A percentile compares a stretch with the other conserved stretches of the same genome.
Evolutionary conservation across 495 filamentous ascomycete genomes (phyloP).

Genomic region (Rhizodiscina lignyota): DNA sequence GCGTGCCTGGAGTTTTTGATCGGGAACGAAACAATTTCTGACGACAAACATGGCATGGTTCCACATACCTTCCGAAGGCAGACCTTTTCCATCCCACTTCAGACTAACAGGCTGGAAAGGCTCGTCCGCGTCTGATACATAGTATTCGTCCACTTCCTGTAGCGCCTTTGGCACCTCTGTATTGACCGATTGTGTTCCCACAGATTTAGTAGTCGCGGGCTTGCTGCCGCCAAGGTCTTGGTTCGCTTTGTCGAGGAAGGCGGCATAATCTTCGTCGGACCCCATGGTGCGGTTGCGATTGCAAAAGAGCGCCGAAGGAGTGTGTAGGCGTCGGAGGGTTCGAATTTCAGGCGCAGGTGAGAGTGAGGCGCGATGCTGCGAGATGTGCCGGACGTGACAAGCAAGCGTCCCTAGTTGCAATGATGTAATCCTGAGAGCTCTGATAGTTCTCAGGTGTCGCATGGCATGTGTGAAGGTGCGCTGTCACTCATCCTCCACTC

Average conservation of each 20-base stretch:
- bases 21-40: neutral
- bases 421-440: no score
- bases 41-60: neutral
- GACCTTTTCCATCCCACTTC: conserved; percentile 33
- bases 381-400: no score
- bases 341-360: no score
- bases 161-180: conserved; percentile 44
- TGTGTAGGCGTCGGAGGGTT: conserved; percentile 10
- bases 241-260: conserved; percentile 76
- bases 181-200: conserved; percentile 22
- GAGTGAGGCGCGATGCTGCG: no score
- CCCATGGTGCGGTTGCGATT: conserved; percentile 33
- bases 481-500: no score
- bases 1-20: neutral
- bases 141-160: conserved; percentile 42
- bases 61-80: conserved; percentile 18
- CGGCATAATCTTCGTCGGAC: conserved; percentile 63
- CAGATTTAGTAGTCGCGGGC: conserved; percentile 20
- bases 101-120: conserved; percentile 62
- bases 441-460: no score
- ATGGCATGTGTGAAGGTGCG: no score
- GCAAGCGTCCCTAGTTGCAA: no score
- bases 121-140: conserved; percentile 69
- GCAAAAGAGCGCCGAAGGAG: conserved; percentile 1
- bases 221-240: conserved; percentile 28